Percentiles rank a stretch among this genome's conserved stretches.
phyloP scores from a whole-genome alignment of 257 asterid species.

The Scutellaria minor region DNA sequence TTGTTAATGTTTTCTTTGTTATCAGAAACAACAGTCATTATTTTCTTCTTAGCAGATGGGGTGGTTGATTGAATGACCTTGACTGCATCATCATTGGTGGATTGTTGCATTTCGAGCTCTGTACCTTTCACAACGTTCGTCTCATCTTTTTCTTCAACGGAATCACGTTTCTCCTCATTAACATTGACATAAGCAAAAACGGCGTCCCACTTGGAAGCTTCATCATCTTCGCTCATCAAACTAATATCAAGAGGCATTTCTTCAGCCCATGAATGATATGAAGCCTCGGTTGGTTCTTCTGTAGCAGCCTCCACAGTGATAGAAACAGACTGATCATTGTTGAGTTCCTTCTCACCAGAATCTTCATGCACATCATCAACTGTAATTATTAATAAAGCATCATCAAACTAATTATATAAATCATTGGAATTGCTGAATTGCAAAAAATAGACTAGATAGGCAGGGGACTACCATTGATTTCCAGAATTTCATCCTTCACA shows the following conservation, averaged over 20 bases:
- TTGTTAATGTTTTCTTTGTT: conserved; percentile 58
- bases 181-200: not conserved
- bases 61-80: no score
- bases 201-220: not conserved
- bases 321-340: not conserved
- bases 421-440: no score
- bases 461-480: no score
- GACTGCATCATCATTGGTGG: no score
- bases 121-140: no score
- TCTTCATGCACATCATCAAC: conserved; percentile 12
- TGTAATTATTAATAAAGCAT: not conserved
- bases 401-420: not conserved
- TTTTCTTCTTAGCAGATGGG: not conserved
- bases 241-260: conserved; percentile 12
- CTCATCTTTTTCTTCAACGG: not conserved
- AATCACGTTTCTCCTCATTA: not conserved
- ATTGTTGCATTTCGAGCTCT: no score
- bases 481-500: no score
- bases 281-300: no score
- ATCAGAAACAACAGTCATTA: conserved; percentile 36
- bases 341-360: not conserved
- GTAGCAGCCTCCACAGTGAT: no score
- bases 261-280: not conserved
- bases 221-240: conserved; percentile 11
- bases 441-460: no score